Base-by-base conservation (phyloP, 805 yeast species). In the Candida maltosa region DNA sequence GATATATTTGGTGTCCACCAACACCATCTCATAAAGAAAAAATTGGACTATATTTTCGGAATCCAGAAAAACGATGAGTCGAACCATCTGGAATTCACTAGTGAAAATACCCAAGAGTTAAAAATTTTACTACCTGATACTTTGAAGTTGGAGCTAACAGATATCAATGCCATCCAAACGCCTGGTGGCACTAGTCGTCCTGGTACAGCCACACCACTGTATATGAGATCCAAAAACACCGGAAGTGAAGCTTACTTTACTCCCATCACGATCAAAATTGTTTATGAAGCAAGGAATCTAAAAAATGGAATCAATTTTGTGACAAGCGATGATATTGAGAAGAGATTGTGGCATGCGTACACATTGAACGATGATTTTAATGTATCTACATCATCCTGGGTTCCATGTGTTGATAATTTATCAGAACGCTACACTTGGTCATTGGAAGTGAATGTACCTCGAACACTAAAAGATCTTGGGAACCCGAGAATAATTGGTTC, bases 341-440 rank as follows among this genome's bases (percentile, higher is more conserved):
- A 69, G 39, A 57, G 65, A 23, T 60, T 63, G 31, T 87, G 96
- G 95, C 93, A 83, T 50, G 94, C 87, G 2, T 88, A 84, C 57
- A 91, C 97, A 0, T 69, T 77, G 2, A 89, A 91, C 51, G 71
- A 86, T 4, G 88, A 87, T 19, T 60, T 81, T 29, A 87, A 87
- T 12, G 71, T 83, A 3, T 77, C 93, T 11, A 85, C 97, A 0
- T 86, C 96, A 2, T 83, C 88, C n/a, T 93, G 99, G 99, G 84
- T 93, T 32, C 99, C 99, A 0, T 93, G 98, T 54, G 73, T 93
- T 5, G 97, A 93, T 45, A 85, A 83, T 29, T 57, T 88, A 21
- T 83, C 89, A 75, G 96, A 88, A 48, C 76, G 87, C 42, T 83
- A 85, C 28, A 83, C 96, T 1, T 93, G 97, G 97, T 88, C 88